Conservation (phyloP, 1,284 basidiomycete genomes). For the Tilletia setariae region DNA sequence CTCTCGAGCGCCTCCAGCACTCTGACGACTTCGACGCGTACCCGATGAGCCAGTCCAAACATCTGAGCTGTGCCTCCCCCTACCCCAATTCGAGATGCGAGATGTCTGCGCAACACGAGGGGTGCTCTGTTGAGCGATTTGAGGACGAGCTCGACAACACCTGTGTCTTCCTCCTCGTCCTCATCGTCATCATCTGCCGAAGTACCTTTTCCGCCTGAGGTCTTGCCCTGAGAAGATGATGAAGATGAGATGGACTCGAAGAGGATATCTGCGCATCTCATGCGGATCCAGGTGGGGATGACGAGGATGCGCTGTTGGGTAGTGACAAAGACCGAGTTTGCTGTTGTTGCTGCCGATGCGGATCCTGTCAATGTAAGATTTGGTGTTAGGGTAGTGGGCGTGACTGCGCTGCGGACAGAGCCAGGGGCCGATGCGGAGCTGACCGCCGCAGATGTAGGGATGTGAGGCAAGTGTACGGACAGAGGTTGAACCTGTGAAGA, state of each 20-base stretch:
- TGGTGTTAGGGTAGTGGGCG: too few relatives aligned
- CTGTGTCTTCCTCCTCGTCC: slow-evolving; percentile 65
- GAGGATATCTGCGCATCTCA: slow-evolving; percentile 81
- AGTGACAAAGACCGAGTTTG: background rate
- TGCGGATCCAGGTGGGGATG: slow-evolving; percentile 91
- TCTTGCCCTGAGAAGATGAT: background rate
- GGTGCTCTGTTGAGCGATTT: slow-evolving; percentile 71
- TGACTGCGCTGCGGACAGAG: too few relatives aligned
- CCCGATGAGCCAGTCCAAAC: slow-evolving; percentile 82
- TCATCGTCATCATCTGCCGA: background rate
- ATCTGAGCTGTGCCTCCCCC: slow-evolving; percentile 85
- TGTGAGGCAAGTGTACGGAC: background rate
- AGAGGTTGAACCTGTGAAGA: background rate
- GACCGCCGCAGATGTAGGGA: background rate
- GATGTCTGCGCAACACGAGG: slow-evolving; percentile 58
- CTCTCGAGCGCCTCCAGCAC: slow-evolving; percentile 56
- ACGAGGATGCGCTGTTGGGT: slow-evolving; percentile 64
- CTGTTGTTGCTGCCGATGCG: too few relatives aligned
- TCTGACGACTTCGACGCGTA: slow-evolving; percentile 70
- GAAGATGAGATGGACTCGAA: slow-evolving; percentile 68
- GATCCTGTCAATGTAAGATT: too few relatives aligned
- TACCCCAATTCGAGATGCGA: slow-evolving; percentile 84
- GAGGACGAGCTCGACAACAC: slow-evolving; percentile 72
- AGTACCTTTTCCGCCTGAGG: background rate
- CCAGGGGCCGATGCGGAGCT: background rate